Evolutionary conservation across 345 rosid genomes (phyloP), one percentile per base, ranked within the genome.

Genomic region (Lagerstroemia speciosa): DNA sequence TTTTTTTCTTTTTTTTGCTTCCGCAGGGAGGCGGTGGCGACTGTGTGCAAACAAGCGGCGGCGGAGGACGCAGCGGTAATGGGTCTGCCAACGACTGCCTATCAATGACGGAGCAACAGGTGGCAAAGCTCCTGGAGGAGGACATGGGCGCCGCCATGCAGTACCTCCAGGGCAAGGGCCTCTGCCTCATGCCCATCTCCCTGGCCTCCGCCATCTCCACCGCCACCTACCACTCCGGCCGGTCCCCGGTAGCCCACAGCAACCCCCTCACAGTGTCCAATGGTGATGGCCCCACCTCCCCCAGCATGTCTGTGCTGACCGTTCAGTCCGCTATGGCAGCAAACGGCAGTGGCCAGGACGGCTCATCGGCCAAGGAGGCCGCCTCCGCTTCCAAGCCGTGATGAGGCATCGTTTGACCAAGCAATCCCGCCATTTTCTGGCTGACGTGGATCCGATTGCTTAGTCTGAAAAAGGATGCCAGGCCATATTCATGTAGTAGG

Each of bases 71-170:
- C 73, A 78, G 76, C 60, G 71, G 66, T 64, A 73, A 76, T 30
- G 79, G 76, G 63, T 71, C 82, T 82, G 36, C 27, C 79, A 1
- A 81, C 82, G 68, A 82, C 75, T 80, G 81, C 75, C 41, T 91
- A n/a, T 83, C 89, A 57, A 76, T 84, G 75, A 83, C 96, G 69
- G 99, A 91, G 74, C 86, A 88, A 64, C 95, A 93, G 67, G 99
- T 94, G 57, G 98, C 93, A 0, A 94, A 87, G 82, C 82, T 94
- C 29, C 89, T 94, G 96, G 98, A 94, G 60, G 96, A 94, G 76
- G 99, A 94, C 71, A 94, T 91, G 99, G 97, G 98, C 15, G 84
- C 98, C 24, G 99, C 99, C 73, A 94, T 94, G 99, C 97, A 91
- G 78, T 94, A 91, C 41, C 79, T 94, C 38, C 99, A 94, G 74